Evolutionary conservation across 345 rosid genomes (phyloP).

Genomic region (Eucalyptus albens): DNA sequence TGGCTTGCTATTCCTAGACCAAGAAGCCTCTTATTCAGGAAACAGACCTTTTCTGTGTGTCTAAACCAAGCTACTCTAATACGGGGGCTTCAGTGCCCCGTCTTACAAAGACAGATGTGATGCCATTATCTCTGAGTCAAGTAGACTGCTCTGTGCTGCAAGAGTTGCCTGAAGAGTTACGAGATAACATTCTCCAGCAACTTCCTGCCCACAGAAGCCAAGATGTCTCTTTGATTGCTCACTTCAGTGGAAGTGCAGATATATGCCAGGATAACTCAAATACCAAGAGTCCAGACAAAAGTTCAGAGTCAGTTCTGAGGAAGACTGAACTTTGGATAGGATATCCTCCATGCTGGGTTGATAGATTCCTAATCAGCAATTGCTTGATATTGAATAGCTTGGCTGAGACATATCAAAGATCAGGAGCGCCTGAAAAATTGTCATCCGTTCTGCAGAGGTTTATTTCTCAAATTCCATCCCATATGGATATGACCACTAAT

Average conservation of each 20-base stretch:
- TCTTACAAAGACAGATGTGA: conserved; percentile 26
- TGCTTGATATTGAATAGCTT: conserved; percentile 24
- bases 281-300: conserved; percentile 16
- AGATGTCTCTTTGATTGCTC: conserved; percentile 3
- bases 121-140: conserved; percentile 84
- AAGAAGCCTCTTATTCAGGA: conserved; percentile 6
- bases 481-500: conserved; percentile 14
- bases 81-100: not conserved
- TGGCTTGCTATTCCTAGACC: conserved; percentile 1
- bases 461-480: conserved; percentile 14
- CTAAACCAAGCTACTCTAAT: conserved; percentile 11
- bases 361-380: conserved; percentile 48
- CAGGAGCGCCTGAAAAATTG: conserved; percentile 30
- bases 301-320: not conserved
- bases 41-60: not conserved
- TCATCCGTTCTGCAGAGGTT: conserved; percentile 43
- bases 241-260: not conserved
- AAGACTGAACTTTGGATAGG: conserved; percentile 49
- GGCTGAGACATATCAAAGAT: conserved; percentile 44
- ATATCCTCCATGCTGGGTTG: conserved; percentile 74
- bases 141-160: conserved; percentile 64
- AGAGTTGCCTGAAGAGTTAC: conserved; percentile 75
- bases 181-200: conserved; percentile 47
- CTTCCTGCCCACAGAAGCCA: conserved; percentile 47
- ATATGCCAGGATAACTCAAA: conserved; percentile 6